These are phyloP conservation scores for Spinellus fusiger DNA, from an alignment of 192 early-diverging fungal genomes.

Conservation along the genomic window DNA sequence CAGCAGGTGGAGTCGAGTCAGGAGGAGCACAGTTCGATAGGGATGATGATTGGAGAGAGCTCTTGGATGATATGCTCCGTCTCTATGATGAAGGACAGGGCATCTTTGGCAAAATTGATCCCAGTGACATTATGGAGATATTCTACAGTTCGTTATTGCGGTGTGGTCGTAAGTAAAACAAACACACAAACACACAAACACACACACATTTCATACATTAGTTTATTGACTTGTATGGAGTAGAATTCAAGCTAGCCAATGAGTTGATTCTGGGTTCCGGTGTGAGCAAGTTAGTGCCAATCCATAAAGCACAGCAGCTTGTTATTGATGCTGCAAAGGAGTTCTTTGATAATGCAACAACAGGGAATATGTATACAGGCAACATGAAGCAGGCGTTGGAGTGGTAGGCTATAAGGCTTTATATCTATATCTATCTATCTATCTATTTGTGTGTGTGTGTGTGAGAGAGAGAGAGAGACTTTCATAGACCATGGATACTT, in stretches of 20 bases:
- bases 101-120: conserved; percentile 47
- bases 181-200: background rate
- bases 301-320: conserved; percentile 48
- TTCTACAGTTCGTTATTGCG: conserved; percentile 54
- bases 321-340: conserved; percentile 65
- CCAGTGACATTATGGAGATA: conserved; percentile 52
- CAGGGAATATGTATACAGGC: conserved; percentile 58
- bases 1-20: conserved; percentile 42
- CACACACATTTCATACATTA: background rate
- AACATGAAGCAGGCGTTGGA: conserved; percentile 66
- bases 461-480: background rate
- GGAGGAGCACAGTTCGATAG: conserved; percentile 47
- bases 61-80: conserved; percentile 59
- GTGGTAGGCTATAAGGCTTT: conserved; percentile 44
- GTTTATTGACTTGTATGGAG: background rate
- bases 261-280: conserved; percentile 44
- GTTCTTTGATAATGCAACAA: conserved; percentile 69
- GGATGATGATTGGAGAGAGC: conserved; percentile 61
- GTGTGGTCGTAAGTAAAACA: conserved; percentile 48
- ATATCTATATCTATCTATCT: too few relatives aligned
- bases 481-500: background rate
- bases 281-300: conserved; percentile 29
- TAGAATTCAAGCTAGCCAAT: conserved; percentile 53
- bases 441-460: too few relatives aligned
- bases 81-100: conserved; percentile 43